phyloP scores from a whole-genome alignment of 2,329 filamentous ascomycete species.

The Xylaria sp. region DNA sequence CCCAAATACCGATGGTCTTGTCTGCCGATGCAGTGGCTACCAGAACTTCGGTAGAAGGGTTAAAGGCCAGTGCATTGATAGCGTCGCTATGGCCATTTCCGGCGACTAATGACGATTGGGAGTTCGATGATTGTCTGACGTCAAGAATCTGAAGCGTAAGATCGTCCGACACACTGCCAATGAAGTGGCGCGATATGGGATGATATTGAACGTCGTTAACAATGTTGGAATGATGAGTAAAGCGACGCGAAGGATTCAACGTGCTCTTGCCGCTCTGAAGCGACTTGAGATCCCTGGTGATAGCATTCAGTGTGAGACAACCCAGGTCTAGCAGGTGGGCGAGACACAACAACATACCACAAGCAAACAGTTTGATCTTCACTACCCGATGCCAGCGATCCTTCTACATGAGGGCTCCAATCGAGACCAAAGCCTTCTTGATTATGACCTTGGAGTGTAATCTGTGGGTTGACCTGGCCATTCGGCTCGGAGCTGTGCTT shows the following conservation, averaged over 20 bases:
- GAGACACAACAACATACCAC: conserved; percentile 68
- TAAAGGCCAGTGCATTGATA: conserved; percentile 96
- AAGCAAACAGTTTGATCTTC: conserved; percentile 92
- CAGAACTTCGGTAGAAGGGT: conserved; percentile 88
- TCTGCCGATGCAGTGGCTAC: conserved; percentile 94
- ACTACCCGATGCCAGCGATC: conserved; percentile 87
- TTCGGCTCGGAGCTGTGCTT: conserved; percentile 86
- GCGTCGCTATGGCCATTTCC: conserved; percentile 85
- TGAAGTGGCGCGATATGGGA: conserved; percentile 82
- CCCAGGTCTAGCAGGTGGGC: not conserved
- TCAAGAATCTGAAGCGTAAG: conserved; percentile 93
- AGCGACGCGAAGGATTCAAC: conserved; percentile 77
- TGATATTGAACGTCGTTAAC: conserved; percentile 99
- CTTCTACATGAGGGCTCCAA: conserved; percentile 88
- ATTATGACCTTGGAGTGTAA: conserved; percentile 85
- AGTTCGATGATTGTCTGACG: conserved; percentile 73
- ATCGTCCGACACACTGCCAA: conserved; percentile 96
- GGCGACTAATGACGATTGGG: conserved; percentile 74
- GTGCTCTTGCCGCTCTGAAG: conserved; percentile 75
- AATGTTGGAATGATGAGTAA: conserved; percentile 87
- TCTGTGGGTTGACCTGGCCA: conserved; percentile 80
- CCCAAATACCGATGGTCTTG: conserved; percentile 95
- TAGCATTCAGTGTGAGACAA: conserved; percentile 13
- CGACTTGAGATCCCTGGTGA: conserved; percentile 79
- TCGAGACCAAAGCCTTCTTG: conserved; percentile 91